These are phyloP conservation scores for Apiotrichum akiyoshidainum DNA, from an alignment of 1,284 basidiomycete species.

Conservation along the genomic window DNA sequence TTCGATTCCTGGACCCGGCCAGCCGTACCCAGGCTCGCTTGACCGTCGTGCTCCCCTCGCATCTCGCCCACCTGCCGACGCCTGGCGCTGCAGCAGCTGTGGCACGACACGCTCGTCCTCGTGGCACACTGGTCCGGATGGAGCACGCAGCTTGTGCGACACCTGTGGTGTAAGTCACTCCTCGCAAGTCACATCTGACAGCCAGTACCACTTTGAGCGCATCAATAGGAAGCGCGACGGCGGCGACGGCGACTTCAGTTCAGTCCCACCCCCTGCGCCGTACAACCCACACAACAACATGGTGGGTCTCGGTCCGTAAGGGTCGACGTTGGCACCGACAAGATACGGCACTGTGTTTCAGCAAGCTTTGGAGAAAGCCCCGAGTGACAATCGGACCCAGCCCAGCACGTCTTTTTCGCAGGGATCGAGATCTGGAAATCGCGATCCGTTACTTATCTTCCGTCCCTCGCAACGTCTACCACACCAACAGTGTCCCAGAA, in stretches of 20 bases:
- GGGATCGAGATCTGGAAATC: no score
- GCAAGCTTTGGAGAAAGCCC: not conserved
- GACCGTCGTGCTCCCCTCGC: not conserved
- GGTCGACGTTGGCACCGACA: not conserved
- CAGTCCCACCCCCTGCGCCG: constrained; percentile 3
- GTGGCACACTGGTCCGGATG: constrained; percentile 39
- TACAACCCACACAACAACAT: constrained; percentile 6
- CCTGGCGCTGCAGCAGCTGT: constrained; percentile 33
- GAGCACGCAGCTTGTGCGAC: constrained; percentile 36
- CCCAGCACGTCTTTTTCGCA: no score
- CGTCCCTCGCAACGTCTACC: no score
- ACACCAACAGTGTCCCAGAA: no score
- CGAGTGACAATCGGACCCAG: no score
- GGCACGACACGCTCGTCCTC: constrained; percentile 20
- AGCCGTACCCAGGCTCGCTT: not conserved
- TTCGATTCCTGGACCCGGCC: not conserved
- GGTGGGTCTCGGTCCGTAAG: constrained; percentile 5
- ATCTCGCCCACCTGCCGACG: constrained; percentile 8
- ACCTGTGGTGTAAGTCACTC: constrained; percentile 33
- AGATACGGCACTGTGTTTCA: no score
- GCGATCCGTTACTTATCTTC: no score
- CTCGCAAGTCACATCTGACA: not conserved
- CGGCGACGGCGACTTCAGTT: constrained; percentile 15
- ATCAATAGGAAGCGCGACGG: constrained; percentile 8
- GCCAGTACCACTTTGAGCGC: constrained; percentile 13